Evolutionary conservation across 2,329 filamentous ascomycete species (phyloP).

Genomic region (Alternaria ethzedia): DNA sequence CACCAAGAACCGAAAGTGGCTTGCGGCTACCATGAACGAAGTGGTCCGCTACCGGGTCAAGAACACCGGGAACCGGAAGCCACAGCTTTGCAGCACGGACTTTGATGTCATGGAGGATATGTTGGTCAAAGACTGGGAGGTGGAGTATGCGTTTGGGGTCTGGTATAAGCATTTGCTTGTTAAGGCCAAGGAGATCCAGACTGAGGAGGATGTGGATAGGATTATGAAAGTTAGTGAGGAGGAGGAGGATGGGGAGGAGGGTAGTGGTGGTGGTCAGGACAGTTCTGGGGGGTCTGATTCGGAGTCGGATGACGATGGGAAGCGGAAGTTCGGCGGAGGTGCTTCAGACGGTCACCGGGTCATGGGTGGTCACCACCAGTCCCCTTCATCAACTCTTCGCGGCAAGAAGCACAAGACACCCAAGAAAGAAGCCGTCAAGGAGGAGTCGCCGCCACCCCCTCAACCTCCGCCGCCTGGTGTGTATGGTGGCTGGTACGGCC

Average conservation of each 20-base stretch:
- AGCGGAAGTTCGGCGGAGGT: slow-evolving; percentile 1
- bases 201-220: slow-evolving; percentile 31
- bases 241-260: slow-evolving; percentile 1
- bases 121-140: slow-evolving; percentile 31
- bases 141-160: slow-evolving; percentile 30
- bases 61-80: slow-evolving; percentile 41
- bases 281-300: neutral
- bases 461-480: neutral
- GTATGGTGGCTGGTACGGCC: neutral
- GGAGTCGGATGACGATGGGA: slow-evolving; percentile 7
- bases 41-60: slow-evolving; percentile 40
- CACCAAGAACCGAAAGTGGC: slow-evolving; percentile 26
- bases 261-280: slow-evolving; percentile 7
- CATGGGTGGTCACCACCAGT: slow-evolving; percentile 10
- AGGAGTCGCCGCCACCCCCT: neutral
- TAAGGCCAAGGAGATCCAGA: slow-evolving; percentile 15
- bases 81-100: slow-evolving; percentile 40
- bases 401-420: slow-evolving; percentile 10
- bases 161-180: slow-evolving; percentile 41
- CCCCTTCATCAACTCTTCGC: neutral
- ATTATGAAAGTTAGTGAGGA: slow-evolving; percentile 21
- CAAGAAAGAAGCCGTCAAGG: neutral
- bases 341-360: slow-evolving; percentile 6
- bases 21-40: slow-evolving; percentile 35
- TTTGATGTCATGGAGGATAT: slow-evolving; percentile 45